phyloP scores from a whole-genome alignment of 2,329 filamentous ascomycete genomes.

The Onygena corvina region DNA sequence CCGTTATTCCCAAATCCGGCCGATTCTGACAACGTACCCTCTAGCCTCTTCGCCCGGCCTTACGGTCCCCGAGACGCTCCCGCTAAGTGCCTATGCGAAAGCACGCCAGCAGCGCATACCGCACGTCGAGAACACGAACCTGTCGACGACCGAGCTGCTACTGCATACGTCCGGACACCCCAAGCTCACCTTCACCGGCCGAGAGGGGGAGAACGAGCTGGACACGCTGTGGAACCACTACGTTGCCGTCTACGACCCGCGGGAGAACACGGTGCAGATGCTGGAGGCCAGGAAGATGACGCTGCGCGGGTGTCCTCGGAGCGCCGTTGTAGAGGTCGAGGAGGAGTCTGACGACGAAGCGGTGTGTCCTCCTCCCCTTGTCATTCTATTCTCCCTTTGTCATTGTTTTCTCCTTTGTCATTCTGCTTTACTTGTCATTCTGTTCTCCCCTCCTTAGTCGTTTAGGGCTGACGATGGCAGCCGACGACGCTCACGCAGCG shows the following conservation, averaged over 20 bases:
- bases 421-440: not conserved
- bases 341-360: conserved; percentile 20
- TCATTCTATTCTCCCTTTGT: conserved; percentile 11
- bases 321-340: conserved; percentile 19
- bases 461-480: conserved; percentile 16
- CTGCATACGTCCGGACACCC: conserved; percentile 50
- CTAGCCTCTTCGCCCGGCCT: conserved; percentile 21
- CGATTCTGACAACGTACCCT: not conserved
- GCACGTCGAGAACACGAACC: conserved; percentile 25
- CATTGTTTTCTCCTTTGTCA: not conserved
- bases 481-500: conserved; percentile 29
- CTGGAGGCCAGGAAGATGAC: conserved; percentile 44
- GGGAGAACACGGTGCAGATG: conserved; percentile 42
- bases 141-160: conserved; percentile 40
- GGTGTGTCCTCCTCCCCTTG: conserved; percentile 4
- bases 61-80: conserved; percentile 21
- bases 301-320: conserved; percentile 39
- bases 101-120: conserved; percentile 31
- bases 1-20: no score
- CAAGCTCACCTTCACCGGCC: conserved; percentile 48
- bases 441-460: not conserved
- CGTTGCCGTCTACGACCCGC: conserved; percentile 48
- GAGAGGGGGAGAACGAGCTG: conserved; percentile 38
- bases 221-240: conserved; percentile 48
- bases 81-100: conserved; percentile 37